Evolutionary conservation across 305 asterid genomes (phyloP).

Genomic region (Solanum aculeatissimum): DNA sequence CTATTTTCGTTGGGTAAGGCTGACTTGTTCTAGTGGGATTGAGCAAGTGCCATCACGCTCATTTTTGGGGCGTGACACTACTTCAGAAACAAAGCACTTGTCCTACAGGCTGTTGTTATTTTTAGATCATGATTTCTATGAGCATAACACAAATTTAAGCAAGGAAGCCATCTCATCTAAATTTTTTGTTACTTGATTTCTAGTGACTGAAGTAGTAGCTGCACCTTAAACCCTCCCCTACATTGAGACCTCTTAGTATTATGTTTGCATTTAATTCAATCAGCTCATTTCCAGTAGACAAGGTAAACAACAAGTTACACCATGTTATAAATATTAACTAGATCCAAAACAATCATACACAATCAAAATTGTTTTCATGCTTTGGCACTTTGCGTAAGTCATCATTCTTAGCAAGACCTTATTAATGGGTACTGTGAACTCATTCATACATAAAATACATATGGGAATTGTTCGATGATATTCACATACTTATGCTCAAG

Average conservation of each 20-base stretch:
- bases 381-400: neutral
- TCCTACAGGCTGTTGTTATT: neutral
- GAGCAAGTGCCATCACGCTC: too few species aligned
- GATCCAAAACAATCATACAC: neutral
- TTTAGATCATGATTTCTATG: neutral
- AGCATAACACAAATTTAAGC: neutral
- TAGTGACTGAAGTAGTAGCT: neutral
- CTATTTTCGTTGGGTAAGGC: too few species aligned
- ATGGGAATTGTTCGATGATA: neutral
- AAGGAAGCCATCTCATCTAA: neutral
- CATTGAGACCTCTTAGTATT: neutral
- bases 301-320: neutral
- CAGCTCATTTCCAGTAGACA: neutral
- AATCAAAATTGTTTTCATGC: neutral
- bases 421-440: neutral
- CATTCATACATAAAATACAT: neutral
- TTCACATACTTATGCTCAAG: neutral
- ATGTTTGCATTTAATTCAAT: neutral
- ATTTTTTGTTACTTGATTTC: neutral
- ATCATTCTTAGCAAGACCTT: neutral
- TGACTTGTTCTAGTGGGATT: too few species aligned
- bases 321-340: neutral
- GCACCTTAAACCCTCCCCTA: neutral
- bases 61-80: neutral
- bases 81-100: neutral